Base-by-base conservation (phyloP, 163 green algal species). In the Prototheca cutis region DNA sequence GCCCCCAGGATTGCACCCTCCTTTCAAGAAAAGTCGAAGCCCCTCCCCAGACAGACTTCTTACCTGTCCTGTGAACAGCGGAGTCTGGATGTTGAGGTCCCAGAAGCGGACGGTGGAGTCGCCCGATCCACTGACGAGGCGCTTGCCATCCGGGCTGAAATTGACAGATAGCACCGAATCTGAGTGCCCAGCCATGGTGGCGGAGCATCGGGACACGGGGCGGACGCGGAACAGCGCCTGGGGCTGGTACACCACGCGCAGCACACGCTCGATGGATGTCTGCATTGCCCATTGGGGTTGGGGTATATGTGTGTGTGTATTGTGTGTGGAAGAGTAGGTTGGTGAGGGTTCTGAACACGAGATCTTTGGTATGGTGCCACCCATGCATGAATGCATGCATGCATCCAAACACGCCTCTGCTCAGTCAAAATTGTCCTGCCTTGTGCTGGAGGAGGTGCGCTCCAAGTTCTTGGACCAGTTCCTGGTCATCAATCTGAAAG, bases 201-300 rank as follows among this genome's bases (percentile, higher is more conserved):
- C 78, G 3, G 88, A 94, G 72, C 91, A 98, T 2, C 92, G 61
- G 1, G 88, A 82, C 8, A 99, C 85, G 0, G 91, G 80, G 1
- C 89, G 83, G 30, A 99, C 87, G 6, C 84, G 75, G 71, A 99
- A 99, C 19, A 96, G 65, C 6, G 89, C 89, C 68, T 95, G 88
- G 6, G 84, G 85, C 45, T 84, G 77, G 57, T 81, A 93, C 30
- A 86, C 81, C 7, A 98, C 82, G 2, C 67, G 62, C 47, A 97
- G 75, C 6, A 83, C 77, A 34, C 70, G 65, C 73, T 98, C 91
- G 49, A 97, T 84, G 3, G 82, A 94, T 18, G 91, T 73, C 60
- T 71, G 59, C 42, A 21, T n/a, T n/a, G n/a, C n/a, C n/a, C n/a
- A n/a, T n/a, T n/a, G n/a, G n/a, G n/a, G n/a, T n/a, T n/a, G n/a